Evolutionary conservation across 805 yeast species (phyloP).

Genomic region (Scheffersomyces stipitis): DNA sequence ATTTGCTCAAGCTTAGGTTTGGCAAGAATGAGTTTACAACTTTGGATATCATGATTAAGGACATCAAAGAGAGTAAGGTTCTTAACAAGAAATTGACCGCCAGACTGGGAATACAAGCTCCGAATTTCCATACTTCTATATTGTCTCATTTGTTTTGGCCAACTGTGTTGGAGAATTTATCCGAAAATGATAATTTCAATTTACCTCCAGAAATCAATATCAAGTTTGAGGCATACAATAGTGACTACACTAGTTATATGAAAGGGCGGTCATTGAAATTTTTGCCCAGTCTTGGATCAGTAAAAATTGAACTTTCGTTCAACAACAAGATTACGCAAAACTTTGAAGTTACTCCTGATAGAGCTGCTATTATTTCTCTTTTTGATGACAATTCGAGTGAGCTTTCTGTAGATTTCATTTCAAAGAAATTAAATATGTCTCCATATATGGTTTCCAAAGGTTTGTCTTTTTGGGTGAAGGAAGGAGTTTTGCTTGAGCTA

Average conservation of each 20-base stretch:
- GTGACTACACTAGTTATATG: slow-evolving; percentile 43
- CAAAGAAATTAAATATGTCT: slow-evolving; percentile 41
- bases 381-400: slow-evolving; percentile 41
- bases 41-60: slow-evolving; percentile 82
- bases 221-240: slow-evolving; percentile 44
- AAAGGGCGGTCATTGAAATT: slow-evolving; percentile 59
- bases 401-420: slow-evolving; percentile 32
- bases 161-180: slow-evolving; percentile 30
- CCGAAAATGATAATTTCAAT: slow-evolving; percentile 36
- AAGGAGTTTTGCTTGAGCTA: slow-evolving; percentile 50
- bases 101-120: slow-evolving; percentile 13
- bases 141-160: slow-evolving; percentile 88
- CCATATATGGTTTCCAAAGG: slow-evolving; percentile 35
- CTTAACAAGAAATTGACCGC: slow-evolving; percentile 37
- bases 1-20: slow-evolving; percentile 59
- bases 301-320: slow-evolving; percentile 53
- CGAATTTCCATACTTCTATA: slow-evolving; percentile 53
- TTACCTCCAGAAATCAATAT: slow-evolving; percentile 49
- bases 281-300: slow-evolving; percentile 60
- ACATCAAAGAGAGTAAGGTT: slow-evolving; percentile 56
- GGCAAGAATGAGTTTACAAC: slow-evolving; percentile 65
- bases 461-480: slow-evolving; percentile 62
- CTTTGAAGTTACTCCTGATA: slow-evolving; percentile 63
- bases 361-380: slow-evolving; percentile 60
- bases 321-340: slow-evolving; percentile 31